A percentile compares a stretch with the other conserved stretches of the same genome.
Evolutionary conservation across 768 basidiomycete genomes (phyloP).

Genomic region (Ramaria sp.): DNA sequence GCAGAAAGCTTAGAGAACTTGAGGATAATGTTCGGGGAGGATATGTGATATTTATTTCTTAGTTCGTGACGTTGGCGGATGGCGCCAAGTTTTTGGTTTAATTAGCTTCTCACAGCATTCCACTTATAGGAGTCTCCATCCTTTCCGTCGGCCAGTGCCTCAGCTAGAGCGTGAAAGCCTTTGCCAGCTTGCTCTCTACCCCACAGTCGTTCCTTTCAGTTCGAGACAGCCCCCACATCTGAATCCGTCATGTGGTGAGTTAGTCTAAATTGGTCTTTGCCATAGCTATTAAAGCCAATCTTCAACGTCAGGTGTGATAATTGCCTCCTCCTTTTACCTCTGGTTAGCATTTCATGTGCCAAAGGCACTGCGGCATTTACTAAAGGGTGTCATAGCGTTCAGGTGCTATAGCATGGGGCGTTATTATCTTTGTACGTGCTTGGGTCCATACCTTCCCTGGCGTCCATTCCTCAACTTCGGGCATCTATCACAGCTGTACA

Average conservation of each 20-base stretch:
- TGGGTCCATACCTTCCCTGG: neutral
- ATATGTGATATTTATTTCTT: neutral
- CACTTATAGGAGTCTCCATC: neutral
- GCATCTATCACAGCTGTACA: constrained; percentile 41
- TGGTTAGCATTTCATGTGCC: constrained; percentile 33
- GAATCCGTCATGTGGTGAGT: neutral
- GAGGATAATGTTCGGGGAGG: constrained; percentile 64
- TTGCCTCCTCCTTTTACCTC: constrained; percentile 61
- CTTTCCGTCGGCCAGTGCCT: neutral
- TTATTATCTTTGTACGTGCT: constrained; percentile 44
- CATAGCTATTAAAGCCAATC: neutral
- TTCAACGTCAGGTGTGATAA: constrained; percentile 55
- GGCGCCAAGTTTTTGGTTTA: neutral
- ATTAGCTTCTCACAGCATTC: neutral
- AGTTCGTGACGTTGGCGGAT: neutral
- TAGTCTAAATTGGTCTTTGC: neutral
- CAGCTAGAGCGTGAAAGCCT: neutral
- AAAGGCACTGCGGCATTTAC: constrained; percentile 19
- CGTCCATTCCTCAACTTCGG: neutral
- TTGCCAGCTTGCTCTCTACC: neutral
- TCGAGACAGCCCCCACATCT: neutral
- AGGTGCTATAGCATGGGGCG: constrained; percentile 63
- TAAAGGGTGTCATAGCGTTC: constrained; percentile 34
- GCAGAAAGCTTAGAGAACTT: constrained; percentile 73
- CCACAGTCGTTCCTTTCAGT: neutral